These are phyloP conservation scores for Talinum fruticosum DNA, from an alignment of 148 eudicot genomes.

Conservation along the genomic window DNA sequence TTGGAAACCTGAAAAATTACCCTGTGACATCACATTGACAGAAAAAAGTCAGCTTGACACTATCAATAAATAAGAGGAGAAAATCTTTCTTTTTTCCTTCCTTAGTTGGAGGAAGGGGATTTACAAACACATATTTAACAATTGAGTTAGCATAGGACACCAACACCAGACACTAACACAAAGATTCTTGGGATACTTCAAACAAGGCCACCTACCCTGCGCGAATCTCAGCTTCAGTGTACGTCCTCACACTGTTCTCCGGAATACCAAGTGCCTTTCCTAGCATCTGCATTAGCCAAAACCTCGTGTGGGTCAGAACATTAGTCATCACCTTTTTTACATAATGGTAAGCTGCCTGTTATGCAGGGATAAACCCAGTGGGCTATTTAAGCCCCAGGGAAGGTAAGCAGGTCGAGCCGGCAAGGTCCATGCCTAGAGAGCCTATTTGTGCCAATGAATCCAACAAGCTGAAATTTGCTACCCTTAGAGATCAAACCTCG, in stretches of 20 bases:
- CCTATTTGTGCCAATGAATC: too few species aligned
- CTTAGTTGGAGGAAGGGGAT: neutral
- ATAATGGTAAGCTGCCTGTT: too few species aligned
- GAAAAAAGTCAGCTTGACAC: conserved; percentile 29
- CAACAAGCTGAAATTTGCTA: too few species aligned
- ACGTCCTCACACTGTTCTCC: conserved; percentile 81
- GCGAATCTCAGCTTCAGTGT: conserved; percentile 94
- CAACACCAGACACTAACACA: neutral
- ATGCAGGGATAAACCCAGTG: too few species aligned
- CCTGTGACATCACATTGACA: conserved; percentile 37
- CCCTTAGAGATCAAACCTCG: too few species aligned
- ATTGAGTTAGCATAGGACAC: neutral
- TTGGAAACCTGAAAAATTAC: conserved; percentile 96
- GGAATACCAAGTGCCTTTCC: conserved; percentile 87
- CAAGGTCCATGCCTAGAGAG: too few species aligned
- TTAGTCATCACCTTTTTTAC: too few species aligned
- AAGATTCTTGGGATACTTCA: neutral
- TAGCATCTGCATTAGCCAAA: conserved; percentile 58
- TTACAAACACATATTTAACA: neutral
- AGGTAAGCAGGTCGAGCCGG: too few species aligned
- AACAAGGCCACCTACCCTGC: conserved; percentile 59
- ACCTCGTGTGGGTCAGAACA: conserved; percentile 8
- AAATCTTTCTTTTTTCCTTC: neutral
- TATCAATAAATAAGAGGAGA: too few species aligned
- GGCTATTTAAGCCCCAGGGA: too few species aligned